Percentiles rank a stretch among this genome's conserved stretches.
Conservation (phyloP, 2,329 filamentous ascomycete genomes). For the Ophiostoma triangulosporum region DNA sequence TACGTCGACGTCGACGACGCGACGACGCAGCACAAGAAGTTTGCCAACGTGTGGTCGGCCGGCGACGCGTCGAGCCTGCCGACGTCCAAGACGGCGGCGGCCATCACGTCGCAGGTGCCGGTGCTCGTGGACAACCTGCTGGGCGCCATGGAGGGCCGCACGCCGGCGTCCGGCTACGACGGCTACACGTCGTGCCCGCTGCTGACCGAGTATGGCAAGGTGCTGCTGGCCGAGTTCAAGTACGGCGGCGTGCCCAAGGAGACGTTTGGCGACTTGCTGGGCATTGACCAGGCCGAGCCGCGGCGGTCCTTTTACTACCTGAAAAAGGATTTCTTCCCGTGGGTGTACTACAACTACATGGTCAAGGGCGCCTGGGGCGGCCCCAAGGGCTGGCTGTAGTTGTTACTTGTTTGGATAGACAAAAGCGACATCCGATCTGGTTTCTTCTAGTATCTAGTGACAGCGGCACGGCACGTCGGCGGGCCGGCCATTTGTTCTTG, state of each 20-base stretch:
- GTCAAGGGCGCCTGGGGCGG: conserved; percentile 43
- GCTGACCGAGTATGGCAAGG: conserved; percentile 29
- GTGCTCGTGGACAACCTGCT: conserved; percentile 30
- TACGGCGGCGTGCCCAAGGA: conserved; percentile 32
- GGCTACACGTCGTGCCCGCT: conserved; percentile 34
- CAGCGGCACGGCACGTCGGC: not conserved
- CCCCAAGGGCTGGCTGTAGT: conserved; percentile 28
- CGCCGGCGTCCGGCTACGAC: conserved; percentile 24
- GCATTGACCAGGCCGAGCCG: conserved; percentile 27
- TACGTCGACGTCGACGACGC: conserved; percentile 43
- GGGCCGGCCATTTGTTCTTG: no score
- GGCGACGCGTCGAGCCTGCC: conserved; percentile 47
- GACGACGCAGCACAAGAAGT: conserved; percentile 40
- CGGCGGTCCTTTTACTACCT: conserved; percentile 26
- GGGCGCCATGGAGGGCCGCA: conserved; percentile 21
- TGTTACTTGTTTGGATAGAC: not conserved
- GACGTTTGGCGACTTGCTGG: conserved; percentile 24
- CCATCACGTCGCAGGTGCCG: conserved; percentile 29
- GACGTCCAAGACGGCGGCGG: conserved; percentile 36
- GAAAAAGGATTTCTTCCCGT: conserved; percentile 39
- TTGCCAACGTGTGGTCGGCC: conserved; percentile 42
- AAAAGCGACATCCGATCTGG: not conserved
- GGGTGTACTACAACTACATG: conserved; percentile 40
- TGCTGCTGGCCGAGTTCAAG: conserved; percentile 35
- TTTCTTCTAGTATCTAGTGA: not conserved